Conservation (phyloP, 805 yeast species). For the Wickerhamia fluorescens region DNA sequence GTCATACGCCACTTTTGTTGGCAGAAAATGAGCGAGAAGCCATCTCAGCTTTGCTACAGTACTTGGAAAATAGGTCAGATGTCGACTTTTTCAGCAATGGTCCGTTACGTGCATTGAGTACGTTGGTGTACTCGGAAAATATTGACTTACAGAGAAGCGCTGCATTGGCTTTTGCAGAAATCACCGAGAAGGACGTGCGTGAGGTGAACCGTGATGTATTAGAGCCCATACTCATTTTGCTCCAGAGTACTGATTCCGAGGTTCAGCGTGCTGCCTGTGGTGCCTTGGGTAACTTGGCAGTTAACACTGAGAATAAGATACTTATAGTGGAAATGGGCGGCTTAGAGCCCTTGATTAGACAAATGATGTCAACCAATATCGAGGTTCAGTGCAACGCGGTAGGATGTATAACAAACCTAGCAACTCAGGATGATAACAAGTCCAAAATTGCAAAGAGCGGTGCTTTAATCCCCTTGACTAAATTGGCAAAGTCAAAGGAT, state of each 20-base stretch:
- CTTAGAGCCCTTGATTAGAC: slow-evolving; percentile 89
- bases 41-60: slow-evolving; percentile 80
- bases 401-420: slow-evolving; percentile 96
- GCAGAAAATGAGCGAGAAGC: slow-evolving; percentile 98
- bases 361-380: slow-evolving; percentile 94
- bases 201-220: slow-evolving; percentile 86
- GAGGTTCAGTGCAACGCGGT: slow-evolving; percentile 99
- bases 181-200: slow-evolving; percentile 91
- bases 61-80: slow-evolving; percentile 77
- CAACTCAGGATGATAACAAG: slow-evolving; percentile 96
- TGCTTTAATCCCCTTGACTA: slow-evolving; percentile 89
- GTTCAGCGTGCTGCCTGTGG: slow-evolving; percentile 99
- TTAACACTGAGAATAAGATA: slow-evolving; percentile 87
- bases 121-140: slow-evolving; percentile 91
- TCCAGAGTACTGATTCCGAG: slow-evolving; percentile 85
- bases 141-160: slow-evolving; percentile 94
- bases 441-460: slow-evolving; percentile 94
- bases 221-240: slow-evolving; percentile 83
- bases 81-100: slow-evolving; percentile 87
- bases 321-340: slow-evolving; percentile 98
- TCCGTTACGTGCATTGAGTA: slow-evolving; percentile 81
- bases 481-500: slow-evolving; percentile 89
- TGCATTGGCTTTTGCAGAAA: slow-evolving; percentile 96
- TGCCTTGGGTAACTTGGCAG: slow-evolving; percentile 96
- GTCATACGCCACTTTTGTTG: slow-evolving; percentile 65